Conservation (phyloP, 1,139 yeast genomes). For the Lodderomyces parapsilosis region DNA sequence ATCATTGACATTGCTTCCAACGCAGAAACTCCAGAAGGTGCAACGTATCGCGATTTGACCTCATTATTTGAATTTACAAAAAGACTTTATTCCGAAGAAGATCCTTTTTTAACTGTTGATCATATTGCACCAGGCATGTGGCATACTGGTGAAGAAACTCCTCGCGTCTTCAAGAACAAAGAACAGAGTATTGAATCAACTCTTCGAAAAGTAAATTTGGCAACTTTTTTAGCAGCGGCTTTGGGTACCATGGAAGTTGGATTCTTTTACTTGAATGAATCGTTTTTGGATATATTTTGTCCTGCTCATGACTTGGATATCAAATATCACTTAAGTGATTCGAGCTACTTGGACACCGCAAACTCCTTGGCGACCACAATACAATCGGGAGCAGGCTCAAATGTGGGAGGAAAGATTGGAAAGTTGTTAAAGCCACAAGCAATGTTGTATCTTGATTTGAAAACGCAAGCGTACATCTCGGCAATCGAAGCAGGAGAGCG, state of each 20-base stretch:
- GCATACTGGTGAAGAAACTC: slow-evolving; percentile 62
- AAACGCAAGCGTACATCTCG: slow-evolving; percentile 92
- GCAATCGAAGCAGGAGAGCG: slow-evolving; percentile 76
- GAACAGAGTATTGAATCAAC: slow-evolving; percentile 70
- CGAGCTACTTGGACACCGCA: slow-evolving; percentile 6
- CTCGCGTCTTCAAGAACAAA: slow-evolving; percentile 54
- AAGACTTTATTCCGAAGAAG: slow-evolving; percentile 60
- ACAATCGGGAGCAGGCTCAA: slow-evolving; percentile 37
- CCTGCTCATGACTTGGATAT: slow-evolving; percentile 54
- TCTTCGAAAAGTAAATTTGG: slow-evolving; percentile 77
- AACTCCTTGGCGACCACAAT: slow-evolving; percentile 32
- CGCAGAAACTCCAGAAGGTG: slow-evolving; percentile 71
- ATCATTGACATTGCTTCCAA: slow-evolving; percentile 71
- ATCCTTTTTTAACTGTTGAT: slow-evolving; percentile 64
- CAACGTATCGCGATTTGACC: slow-evolving; percentile 69
- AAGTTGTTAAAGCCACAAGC: slow-evolving; percentile 81
- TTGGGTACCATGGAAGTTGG: slow-evolving; percentile 85
- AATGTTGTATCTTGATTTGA: slow-evolving; percentile 74
- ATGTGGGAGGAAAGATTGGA: slow-evolving; percentile 44
- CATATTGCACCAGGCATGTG: slow-evolving; percentile 66
- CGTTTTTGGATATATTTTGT: slow-evolving; percentile 81
- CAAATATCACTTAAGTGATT: slow-evolving; percentile 37
- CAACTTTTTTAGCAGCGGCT: slow-evolving; percentile 83
- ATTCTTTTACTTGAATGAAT: slow-evolving; percentile 78
- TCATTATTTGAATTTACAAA: slow-evolving; percentile 75